A percentile compares a stretch with the other conserved stretches of the same genome.
Conservation (phyloP, 805 yeast genomes). For the Saccharomycopsis javanensis region DNA sequence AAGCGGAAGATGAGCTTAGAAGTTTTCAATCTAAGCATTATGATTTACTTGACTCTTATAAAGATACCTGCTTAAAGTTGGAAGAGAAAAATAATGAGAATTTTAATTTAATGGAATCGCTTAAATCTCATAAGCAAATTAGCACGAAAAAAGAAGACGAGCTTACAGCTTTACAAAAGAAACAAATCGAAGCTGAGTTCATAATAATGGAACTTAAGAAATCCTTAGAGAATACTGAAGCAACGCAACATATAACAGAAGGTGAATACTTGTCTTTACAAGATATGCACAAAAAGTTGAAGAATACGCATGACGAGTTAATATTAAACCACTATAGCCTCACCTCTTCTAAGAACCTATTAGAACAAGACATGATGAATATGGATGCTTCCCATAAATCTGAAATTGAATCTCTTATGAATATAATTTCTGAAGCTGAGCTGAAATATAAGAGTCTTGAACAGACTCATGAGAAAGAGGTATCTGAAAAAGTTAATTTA, state of each 20-base stretch:
- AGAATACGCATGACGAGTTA: background rate
- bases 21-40: background rate
- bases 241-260: slow-evolving; percentile 7
- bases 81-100: background rate
- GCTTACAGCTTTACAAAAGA: background rate
- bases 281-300: background rate
- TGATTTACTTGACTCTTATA: background rate
- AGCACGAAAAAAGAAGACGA: background rate
- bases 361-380: background rate
- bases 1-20: background rate
- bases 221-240: slow-evolving; percentile 6
- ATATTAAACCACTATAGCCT: background rate
- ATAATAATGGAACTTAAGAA: background rate
- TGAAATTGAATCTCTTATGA: background rate
- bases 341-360: background rate
- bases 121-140: background rate
- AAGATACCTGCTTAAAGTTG: background rate
- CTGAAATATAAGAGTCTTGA: background rate
- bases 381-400: background rate
- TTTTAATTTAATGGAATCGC: background rate
- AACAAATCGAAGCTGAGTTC: background rate
- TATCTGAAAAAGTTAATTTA: background rate
- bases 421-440: background rate
- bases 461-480: background rate
- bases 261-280: background rate